phyloP scores from a whole-genome alignment of 192 early-diverging fungal species.

The Anaeromyces robustus region DNA sequence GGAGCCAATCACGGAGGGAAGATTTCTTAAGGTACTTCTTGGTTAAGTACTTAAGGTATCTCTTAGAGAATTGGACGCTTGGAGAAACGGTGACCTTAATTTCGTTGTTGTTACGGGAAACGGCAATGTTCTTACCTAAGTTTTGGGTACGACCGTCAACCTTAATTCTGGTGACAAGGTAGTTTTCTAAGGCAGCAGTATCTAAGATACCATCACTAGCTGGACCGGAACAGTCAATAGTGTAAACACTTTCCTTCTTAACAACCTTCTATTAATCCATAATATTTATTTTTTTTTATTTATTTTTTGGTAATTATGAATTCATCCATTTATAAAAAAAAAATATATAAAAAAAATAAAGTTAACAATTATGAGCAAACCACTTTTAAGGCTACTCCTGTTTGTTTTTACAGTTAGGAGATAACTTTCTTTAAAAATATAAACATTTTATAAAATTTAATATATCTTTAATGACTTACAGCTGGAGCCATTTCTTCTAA shows the following conservation, averaged over 20 bases:
- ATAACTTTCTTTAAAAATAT: not conserved
- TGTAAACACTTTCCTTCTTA: conserved; percentile 12
- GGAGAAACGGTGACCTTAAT: conserved; percentile 62
- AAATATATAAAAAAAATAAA: not conserved
- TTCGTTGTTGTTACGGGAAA: conserved; percentile 52
- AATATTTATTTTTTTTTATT: not conserved
- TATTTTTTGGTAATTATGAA: not conserved
- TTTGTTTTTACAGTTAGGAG: not conserved
- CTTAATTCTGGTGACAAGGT: conserved; percentile 96
- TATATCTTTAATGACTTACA: not conserved
- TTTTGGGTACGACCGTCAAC: conserved; percentile 90
- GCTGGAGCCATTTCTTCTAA: not conserved
- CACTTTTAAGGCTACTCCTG: not conserved
- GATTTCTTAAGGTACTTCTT: conserved; percentile 99
- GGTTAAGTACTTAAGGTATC: conserved; percentile 99
- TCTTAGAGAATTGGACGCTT: conserved; percentile 74
- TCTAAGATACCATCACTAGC: conserved; percentile 94
- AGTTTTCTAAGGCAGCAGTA: conserved; percentile 94
- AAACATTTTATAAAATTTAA: too few species aligned
- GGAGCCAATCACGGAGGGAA: conserved; percentile 95
- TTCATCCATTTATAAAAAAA: not conserved
- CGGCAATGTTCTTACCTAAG: conserved; percentile 72
- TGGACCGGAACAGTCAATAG: conserved; percentile 83
- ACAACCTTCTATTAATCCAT: not conserved
- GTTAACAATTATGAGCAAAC: not conserved